Base-by-base conservation (phyloP, 139 green algal species). In the Yamagishiella unicocca region DNA sequence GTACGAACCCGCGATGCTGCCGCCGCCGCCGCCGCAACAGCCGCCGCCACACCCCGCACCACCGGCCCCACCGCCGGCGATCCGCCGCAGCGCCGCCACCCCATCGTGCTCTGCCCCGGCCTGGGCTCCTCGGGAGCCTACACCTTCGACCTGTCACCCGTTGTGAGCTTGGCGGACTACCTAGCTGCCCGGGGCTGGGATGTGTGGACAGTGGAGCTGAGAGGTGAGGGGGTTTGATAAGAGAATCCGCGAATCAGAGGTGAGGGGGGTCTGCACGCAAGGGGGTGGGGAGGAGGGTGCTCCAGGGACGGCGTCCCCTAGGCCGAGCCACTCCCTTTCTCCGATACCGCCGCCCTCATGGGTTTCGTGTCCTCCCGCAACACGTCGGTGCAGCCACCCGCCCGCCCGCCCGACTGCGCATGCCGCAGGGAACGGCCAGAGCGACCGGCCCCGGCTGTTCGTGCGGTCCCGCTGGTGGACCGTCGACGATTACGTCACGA, bases 161-260 rank as follows among this genome's bases (percentile, higher is more conserved):
- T 61, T 6, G 76, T 93, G 12, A 83, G 40, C 31, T 38, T 92
- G 33, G 84, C 91, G 19, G 91, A 94, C 71, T 93, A 89, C n/a
- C 55, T 94, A 64, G 91, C 91, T 1, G n/a, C 40, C 7, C 38
- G 72, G 22, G 89, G 89, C 7, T 94, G 89, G 89, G 91, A 94
- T 54, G 91, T 94, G 24, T 94, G 91, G 91, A 92, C 85, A 0
- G 86, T 76, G 46, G 91, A 94, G 89, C 88, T 94, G 77, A 67
- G 91, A 40, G 91, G 91, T 93, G 66, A 24, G 55, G 21, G 55
- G 55, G n/a, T n/a, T n/a, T n/a, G n/a, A n/a, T n/a, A n/a, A n/a
- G n/a, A n/a, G n/a, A n/a, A n/a, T n/a, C n/a, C n/a, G n/a, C n/a
- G n/a, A n/a, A n/a, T n/a, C n/a, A n/a, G n/a, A n/a, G n/a, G n/a